These are phyloP conservation scores for Phalaenopsis hybrid DNA, from an alignment of 116 monocot genomes.

Conservation along the genomic window DNA sequence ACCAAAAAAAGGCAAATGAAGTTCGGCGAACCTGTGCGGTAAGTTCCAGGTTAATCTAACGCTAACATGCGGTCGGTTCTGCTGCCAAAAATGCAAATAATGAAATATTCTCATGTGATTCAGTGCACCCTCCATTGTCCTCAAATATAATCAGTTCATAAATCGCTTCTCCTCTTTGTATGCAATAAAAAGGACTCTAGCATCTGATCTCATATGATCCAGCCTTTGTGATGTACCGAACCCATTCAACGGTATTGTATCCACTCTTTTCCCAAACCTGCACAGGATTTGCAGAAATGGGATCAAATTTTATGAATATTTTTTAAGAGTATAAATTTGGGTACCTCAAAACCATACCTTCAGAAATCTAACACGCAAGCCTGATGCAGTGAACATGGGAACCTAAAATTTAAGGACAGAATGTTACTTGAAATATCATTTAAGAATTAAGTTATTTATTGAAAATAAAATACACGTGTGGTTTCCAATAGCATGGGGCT, in stretches of 20 bases:
- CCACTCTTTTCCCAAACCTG: conserved; percentile 99
- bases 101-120: too few species aligned
- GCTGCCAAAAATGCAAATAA: not conserved
- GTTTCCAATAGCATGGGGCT: too few species aligned
- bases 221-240: conserved; percentile 92
- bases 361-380: conserved; percentile 85
- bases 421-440: not conserved
- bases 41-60: not conserved
- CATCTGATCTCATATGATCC: conserved; percentile 98
- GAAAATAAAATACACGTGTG: not conserved
- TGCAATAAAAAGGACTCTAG: conserved; percentile 9
- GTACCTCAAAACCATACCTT: conserved; percentile 42
- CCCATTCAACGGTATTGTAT: conserved; percentile 98
- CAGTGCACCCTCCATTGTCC: not conserved
- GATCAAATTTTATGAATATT: not conserved
- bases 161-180: not conserved
- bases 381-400: conserved; percentile 99
- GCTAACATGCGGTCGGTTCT: not conserved
- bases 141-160: not conserved
- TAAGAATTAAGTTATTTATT: not conserved
- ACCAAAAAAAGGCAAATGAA: not conserved
- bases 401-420: conserved; percentile 34
- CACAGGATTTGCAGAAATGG: not conserved
- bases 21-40: not conserved
- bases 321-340: not conserved